phyloP scores from a whole-genome alignment of 83 land plant genomes.

The Larix sibirica region DNA sequence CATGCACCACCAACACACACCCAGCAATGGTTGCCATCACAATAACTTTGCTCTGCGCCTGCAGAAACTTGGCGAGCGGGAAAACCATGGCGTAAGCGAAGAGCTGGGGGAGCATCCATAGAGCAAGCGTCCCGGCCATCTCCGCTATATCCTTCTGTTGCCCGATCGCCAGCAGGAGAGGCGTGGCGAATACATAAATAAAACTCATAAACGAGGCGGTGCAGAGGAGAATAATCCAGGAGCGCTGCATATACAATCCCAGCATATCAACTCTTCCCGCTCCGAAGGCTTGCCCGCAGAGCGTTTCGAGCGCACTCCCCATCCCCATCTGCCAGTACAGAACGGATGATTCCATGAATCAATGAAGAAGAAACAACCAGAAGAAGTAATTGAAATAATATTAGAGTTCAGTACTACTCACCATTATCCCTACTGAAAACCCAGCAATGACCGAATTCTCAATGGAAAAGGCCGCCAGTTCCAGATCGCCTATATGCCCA shows the following conservation, averaged over 20 bases:
- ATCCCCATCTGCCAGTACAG: constrained; percentile 2
- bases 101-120: constrained; percentile 68
- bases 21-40: constrained; percentile 71
- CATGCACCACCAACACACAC: constrained; percentile 45
- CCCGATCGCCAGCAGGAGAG: neutral
- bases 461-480: neutral
- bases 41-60: constrained; percentile 73
- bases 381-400: too few relatives aligned
- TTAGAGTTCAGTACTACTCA: neutral
- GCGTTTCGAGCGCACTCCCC: constrained; percentile 4
- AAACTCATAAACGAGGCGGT: neutral
- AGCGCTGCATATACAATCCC: constrained; percentile 16
- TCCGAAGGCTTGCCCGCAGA: constrained; percentile 20
- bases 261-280: neutral
- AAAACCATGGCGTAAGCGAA: constrained; percentile 34
- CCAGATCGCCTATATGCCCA: constrained; percentile 33
- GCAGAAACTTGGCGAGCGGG: constrained; percentile 57
- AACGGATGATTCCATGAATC: too few relatives aligned
- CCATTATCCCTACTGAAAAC: constrained; percentile 38
- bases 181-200: neutral
- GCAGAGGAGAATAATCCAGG: neutral
- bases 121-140: constrained; percentile 63
- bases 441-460: constrained; percentile 33
- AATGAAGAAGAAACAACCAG: too few relatives aligned
- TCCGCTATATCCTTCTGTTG: neutral